Conservation (phyloP, 352 stramenopile species). For the Phytopythium delawarense region DNA sequence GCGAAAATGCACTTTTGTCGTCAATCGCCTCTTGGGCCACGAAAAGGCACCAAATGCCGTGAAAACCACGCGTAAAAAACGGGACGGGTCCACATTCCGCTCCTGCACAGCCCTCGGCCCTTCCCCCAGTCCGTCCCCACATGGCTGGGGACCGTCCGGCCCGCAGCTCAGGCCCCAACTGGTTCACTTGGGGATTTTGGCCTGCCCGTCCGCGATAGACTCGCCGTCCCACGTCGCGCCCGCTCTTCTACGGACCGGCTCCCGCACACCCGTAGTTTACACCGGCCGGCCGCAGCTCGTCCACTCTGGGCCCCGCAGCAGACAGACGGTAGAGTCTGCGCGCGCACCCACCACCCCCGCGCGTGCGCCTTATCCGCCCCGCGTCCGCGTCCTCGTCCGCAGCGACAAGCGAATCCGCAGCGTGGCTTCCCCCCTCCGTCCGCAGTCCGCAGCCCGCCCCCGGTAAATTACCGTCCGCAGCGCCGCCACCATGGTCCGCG, state of each 20-base stretch:
- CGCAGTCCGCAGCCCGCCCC: background rate
- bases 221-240: background rate
- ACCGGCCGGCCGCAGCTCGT: background rate
- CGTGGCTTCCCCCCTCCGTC: background rate
- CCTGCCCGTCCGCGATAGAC: background rate
- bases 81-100: too few relatives aligned
- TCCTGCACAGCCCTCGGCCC: too few relatives aligned
- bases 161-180: too few relatives aligned
- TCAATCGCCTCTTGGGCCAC: background rate
- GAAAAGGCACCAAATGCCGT: too few relatives aligned
- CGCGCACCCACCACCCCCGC: background rate
- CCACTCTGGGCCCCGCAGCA: too few relatives aligned
- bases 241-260: conserved; percentile 2
- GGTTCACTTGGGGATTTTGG: background rate
- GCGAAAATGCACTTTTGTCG: background rate
- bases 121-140: background rate
- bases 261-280: background rate
- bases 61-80: too few relatives aligned
- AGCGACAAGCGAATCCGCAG: background rate
- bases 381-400: background rate
- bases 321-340: background rate
- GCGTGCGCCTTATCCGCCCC: background rate
- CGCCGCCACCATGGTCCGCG: conserved; percentile 11
- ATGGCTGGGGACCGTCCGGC: too few relatives aligned
- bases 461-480: background rate